Evolutionary conservation across 257 asterid genomes (phyloP).

Genomic region (Lycium ferocissimum): DNA sequence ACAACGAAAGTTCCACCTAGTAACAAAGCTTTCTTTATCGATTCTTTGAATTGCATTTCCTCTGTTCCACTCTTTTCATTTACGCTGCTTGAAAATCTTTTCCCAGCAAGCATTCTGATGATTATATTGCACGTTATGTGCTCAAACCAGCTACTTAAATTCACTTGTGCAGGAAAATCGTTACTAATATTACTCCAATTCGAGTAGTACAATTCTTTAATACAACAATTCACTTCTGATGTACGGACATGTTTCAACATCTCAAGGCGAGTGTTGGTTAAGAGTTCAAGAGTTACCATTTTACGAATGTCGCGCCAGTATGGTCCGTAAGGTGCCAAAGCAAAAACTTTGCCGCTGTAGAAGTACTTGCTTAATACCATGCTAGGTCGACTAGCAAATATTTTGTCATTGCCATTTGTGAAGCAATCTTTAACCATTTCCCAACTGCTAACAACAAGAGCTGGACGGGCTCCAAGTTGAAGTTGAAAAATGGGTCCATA

Average conservation of each 20-base stretch:
- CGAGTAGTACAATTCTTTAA: constrained; percentile 42
- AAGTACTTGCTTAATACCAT: constrained; percentile 44
- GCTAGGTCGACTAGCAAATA: constrained; percentile 53
- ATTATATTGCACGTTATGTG: constrained; percentile 48
- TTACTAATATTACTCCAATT: not conserved
- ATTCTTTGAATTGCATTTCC: constrained; percentile 43
- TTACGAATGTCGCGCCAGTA: constrained; percentile 66
- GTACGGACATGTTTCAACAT: constrained; percentile 49
- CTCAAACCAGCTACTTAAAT: constrained; percentile 49
- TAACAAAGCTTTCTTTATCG: constrained; percentile 48
- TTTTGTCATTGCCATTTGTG: constrained; percentile 53
- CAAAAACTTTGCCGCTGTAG: constrained; percentile 45
- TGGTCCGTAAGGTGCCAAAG: constrained; percentile 57
- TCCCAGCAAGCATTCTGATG: constrained; percentile 51
- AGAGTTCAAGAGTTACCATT: constrained; percentile 54
- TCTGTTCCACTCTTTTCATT: constrained; percentile 4
- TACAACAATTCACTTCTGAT: constrained; percentile 43
- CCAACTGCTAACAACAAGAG: constrained; percentile 59
- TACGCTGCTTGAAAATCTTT: constrained; percentile 34
- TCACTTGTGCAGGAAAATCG: constrained; percentile 13
- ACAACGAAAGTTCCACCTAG: constrained; percentile 55
- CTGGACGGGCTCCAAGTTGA: constrained; percentile 52
- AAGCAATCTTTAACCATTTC: constrained; percentile 58
- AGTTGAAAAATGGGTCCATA: constrained; percentile 64
- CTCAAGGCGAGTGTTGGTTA: constrained; percentile 48